Evolutionary conservation across 495 filamentous ascomycete species (phyloP).

Genomic region (Wilcoxina mikolae): DNA sequence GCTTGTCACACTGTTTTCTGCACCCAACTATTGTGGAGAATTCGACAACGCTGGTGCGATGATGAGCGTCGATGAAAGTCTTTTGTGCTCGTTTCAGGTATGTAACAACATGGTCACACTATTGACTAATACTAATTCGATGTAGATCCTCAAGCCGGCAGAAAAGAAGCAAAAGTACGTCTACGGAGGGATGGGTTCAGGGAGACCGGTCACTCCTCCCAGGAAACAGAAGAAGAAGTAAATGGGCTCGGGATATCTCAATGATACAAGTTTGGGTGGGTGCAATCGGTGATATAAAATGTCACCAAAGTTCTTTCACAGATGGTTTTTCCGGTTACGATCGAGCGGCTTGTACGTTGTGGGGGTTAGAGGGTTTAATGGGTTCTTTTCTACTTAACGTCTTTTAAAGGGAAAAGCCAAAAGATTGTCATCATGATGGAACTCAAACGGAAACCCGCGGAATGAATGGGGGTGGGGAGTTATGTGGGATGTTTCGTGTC

Average conservation of each 20-base stretch:
- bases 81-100: slow-evolving; percentile 99
- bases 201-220: slow-evolving; percentile 77
- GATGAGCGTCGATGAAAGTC: slow-evolving; percentile 99
- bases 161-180: slow-evolving; percentile 99
- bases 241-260: slow-evolving; percentile 30
- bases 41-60: slow-evolving; percentile 99
- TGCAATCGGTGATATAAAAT: slow-evolving; percentile 2
- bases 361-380: slow-evolving; percentile 3
- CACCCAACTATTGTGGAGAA: slow-evolving; percentile 97
- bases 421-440: slow-evolving; percentile 6
- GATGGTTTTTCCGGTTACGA: neutral
- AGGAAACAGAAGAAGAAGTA: slow-evolving; percentile 81
- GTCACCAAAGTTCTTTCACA: slow-evolving; percentile 2
- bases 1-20: slow-evolving; percentile 92
- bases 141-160: slow-evolving; percentile 92
- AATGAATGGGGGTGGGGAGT: neutral
- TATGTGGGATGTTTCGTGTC: neutral
- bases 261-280: neutral
- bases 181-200: slow-evolving; percentile 72
- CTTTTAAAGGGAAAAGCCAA: slow-evolving; percentile 1
- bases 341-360: slow-evolving; percentile 4
- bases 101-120: neutral
- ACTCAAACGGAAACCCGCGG: slow-evolving; percentile 2
- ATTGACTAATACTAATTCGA: neutral
- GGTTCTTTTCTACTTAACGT: slow-evolving; percentile 4